Evolutionary conservation across 305 asterid genomes (phyloP).

Genomic region (Rubia peregrina): DNA sequence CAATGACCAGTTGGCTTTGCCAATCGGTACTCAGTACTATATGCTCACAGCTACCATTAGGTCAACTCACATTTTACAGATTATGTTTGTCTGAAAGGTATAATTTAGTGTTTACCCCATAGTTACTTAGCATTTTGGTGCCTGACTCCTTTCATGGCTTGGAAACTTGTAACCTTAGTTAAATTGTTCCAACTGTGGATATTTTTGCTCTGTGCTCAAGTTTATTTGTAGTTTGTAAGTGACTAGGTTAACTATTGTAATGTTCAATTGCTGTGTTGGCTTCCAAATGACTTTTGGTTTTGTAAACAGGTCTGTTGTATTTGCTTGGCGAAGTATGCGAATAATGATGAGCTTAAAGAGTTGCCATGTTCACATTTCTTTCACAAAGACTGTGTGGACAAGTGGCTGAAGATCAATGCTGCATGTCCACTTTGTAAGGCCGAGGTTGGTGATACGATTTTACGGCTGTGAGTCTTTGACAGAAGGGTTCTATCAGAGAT

Average conservation of each 20-base stretch:
- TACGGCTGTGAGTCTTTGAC: slow-evolving; percentile 56
- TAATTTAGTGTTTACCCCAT: not conserved
- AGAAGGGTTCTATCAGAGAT: slow-evolving; percentile 20
- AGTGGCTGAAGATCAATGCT: slow-evolving; percentile 90
- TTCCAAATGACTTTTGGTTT: not conserved
- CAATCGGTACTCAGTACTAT: not conserved
- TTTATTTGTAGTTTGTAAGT: not conserved
- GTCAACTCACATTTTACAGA: not conserved
- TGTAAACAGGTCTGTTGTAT: slow-evolving; percentile 74
- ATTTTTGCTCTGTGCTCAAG: not conserved
- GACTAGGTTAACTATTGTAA: not conserved
- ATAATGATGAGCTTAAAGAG: slow-evolving; percentile 93
- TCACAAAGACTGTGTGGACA: slow-evolving; percentile 92
- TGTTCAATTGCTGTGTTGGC: not conserved
- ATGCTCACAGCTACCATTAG: not conserved
- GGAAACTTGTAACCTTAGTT: not conserved
- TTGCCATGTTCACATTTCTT: slow-evolving; percentile 84
- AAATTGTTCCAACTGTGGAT: not conserved
- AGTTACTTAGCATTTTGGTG: not conserved
- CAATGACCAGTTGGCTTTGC: not conserved
- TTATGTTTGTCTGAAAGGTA: not conserved
- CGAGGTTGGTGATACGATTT: slow-evolving; percentile 71
- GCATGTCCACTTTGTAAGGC: slow-evolving; percentile 93
- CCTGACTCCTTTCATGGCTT: not conserved
- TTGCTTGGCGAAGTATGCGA: slow-evolving; percentile 77